phyloP scores from a whole-genome alignment of 225 moss, liverwort and hornwort species.

The Lunularia cruciata region DNA sequence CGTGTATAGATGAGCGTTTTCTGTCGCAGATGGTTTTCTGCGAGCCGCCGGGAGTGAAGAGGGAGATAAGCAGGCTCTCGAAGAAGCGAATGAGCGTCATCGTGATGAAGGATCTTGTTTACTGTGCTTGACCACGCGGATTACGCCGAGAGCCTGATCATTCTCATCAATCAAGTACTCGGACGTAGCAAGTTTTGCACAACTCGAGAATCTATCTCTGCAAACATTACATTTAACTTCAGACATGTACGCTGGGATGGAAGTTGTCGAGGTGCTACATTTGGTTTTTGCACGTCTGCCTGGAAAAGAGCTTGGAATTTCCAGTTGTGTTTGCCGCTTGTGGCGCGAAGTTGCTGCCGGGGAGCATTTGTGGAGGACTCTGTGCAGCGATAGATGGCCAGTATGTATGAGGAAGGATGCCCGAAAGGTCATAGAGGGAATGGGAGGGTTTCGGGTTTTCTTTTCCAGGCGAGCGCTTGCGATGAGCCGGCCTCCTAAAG shows the following conservation, averaged over 20 bases:
- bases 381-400: constrained; percentile 14
- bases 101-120: background rate
- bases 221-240: no score
- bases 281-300: constrained; percentile 12
- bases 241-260: constrained; percentile 14
- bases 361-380: constrained; percentile 17
- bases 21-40: background rate
- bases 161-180: background rate
- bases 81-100: background rate
- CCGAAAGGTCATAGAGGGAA: constrained; percentile 15
- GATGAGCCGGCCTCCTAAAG: constrained; percentile 12
- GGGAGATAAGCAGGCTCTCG: no score
- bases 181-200: background rate
- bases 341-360: constrained; percentile 17
- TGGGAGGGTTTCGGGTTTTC: constrained; percentile 18
- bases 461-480: constrained; percentile 10
- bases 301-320: constrained; percentile 7
- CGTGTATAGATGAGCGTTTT: background rate
- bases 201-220: background rate
- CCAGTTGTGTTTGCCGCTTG: constrained; percentile 18
- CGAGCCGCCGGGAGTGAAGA: no score
- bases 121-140: background rate
- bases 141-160: background rate
- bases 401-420: constrained; percentile 14
- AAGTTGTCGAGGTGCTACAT: constrained; percentile 15